A percentile compares a stretch with the other conserved stretches of the same genome.
Evolutionary conservation across 306 rosid genomes (phyloP).

Genomic region (Fagus crenata): DNA sequence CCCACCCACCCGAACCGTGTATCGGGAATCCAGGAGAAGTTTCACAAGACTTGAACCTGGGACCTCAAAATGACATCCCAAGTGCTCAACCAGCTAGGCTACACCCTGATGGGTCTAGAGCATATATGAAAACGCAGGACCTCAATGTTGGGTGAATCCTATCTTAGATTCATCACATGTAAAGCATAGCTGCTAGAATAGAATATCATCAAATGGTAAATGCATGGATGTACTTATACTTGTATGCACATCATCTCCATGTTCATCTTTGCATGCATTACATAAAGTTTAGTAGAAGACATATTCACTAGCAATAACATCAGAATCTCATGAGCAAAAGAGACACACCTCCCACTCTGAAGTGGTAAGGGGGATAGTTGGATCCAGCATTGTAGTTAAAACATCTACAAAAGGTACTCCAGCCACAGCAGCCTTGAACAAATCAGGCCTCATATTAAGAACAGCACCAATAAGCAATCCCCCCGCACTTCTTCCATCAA

Average conservation of each 20-base stretch:
- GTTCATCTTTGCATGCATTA: not conserved
- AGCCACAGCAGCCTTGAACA: constrained; percentile 87
- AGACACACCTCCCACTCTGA: constrained; percentile 90
- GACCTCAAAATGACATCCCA: too few species aligned
- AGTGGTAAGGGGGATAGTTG: constrained; percentile 94
- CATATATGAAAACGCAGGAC: not conserved
- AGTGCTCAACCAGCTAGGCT: too few species aligned
- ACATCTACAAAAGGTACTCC: constrained; percentile 99
- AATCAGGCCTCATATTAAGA: constrained; percentile 95
- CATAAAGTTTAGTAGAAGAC: constrained; percentile 2
- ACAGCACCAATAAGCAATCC: constrained; percentile 95
- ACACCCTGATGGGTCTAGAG: not conserved
- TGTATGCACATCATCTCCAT: not conserved
- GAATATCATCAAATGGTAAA: not conserved
- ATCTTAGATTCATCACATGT: not conserved
- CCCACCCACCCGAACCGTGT: too few species aligned
- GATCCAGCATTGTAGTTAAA: constrained; percentile 94
- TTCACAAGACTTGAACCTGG: too few species aligned
- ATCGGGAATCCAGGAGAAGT: too few species aligned
- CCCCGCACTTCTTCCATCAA: constrained; percentile 94
- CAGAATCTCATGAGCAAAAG: not conserved
- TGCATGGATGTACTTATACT: not conserved
- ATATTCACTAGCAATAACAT: constrained; percentile 14
- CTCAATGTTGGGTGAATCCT: not conserved
- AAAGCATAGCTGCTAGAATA: not conserved